phyloP scores from a whole-genome alignment of 805 yeast genomes.

The Kodamaea kaohsiungensis region DNA sequence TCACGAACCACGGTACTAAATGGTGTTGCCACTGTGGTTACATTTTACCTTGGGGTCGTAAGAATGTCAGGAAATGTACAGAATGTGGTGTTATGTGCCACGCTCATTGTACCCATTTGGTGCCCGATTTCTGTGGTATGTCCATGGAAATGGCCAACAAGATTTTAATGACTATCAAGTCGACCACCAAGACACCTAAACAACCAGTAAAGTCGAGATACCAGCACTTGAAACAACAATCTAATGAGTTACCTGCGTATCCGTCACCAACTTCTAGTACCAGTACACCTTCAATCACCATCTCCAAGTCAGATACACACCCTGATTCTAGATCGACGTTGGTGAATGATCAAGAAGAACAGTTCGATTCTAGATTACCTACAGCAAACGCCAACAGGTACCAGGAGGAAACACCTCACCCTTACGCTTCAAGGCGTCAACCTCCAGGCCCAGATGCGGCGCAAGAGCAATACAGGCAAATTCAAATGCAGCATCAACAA shows the following conservation, averaged over 20 bases:
- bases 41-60: slow-evolving; percentile 91
- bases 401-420: slow-evolving; percentile 26
- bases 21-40: slow-evolving; percentile 99
- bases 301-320: slow-evolving; percentile 10
- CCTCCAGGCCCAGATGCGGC: slow-evolving; percentile 16
- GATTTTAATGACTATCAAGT: slow-evolving; percentile 79
- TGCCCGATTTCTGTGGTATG: slow-evolving; percentile 99
- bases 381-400: slow-evolving; percentile 27
- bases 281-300: slow-evolving; percentile 10
- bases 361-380: slow-evolving; percentile 22
- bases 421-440: slow-evolving; percentile 20
- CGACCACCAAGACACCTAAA: slow-evolving; percentile 55
- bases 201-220: slow-evolving; percentile 7
- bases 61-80: slow-evolving; percentile 87
- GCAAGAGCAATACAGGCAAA: slow-evolving; percentile 16
- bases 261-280: neutral
- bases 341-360: slow-evolving; percentile 9
- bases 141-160: slow-evolving; percentile 95
- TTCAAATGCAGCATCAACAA: slow-evolving; percentile 15
- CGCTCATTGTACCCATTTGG: slow-evolving; percentile 86
- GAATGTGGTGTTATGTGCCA: slow-evolving; percentile 97
- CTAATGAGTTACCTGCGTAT: slow-evolving; percentile 4
- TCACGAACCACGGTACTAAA: slow-evolving; percentile 89
- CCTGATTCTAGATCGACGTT: slow-evolving; percentile 1
- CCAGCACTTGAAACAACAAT: slow-evolving; percentile 1